These are phyloP conservation scores for Rhizophora apiculata DNA, from an alignment of 345 rosid genomes.

Conservation along the genomic window DNA sequence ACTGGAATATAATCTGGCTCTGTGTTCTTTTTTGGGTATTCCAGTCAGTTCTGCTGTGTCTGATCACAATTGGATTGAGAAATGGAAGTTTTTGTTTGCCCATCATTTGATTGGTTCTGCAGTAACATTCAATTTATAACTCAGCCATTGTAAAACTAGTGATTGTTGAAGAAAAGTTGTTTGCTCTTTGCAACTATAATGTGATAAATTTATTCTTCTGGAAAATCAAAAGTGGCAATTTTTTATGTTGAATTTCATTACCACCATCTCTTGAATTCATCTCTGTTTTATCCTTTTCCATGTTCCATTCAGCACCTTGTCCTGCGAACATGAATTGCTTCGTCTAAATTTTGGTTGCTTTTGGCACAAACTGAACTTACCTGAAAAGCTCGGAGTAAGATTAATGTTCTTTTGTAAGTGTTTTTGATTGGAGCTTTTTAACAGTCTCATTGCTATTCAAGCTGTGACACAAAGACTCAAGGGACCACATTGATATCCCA, in stretches of 20 bases:
- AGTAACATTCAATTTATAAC: slow-evolving; percentile 7
- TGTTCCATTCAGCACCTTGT: too few relatives aligned
- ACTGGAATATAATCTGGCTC: background rate
- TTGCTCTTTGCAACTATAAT: background rate
- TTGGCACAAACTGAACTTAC: too few relatives aligned
- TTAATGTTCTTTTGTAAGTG: too few relatives aligned
- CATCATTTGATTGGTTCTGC: background rate
- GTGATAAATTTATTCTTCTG: background rate
- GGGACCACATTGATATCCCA: too few relatives aligned
- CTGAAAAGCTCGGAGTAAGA: too few relatives aligned
- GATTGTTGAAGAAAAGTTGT: slow-evolving; percentile 12
- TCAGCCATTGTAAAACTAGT: slow-evolving; percentile 6
- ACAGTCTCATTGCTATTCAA: too few relatives aligned
- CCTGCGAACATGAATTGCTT: too few relatives aligned
- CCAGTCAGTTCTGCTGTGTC: slow-evolving; percentile 16
- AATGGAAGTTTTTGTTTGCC: slow-evolving; percentile 22
- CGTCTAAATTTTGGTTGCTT: too few relatives aligned
- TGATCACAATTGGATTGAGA: slow-evolving; percentile 14
- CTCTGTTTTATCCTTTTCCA: too few relatives aligned
- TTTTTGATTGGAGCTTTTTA: too few relatives aligned
- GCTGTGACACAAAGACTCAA: too few relatives aligned
- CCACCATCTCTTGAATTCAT: too few relatives aligned
- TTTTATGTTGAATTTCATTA: background rate
- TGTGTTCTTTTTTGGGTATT: slow-evolving; percentile 14
- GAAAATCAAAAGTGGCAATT: background rate